A percentile compares a stretch with the other conserved stretches of the same genome.
These are phyloP conservation scores for Pythium dissimile DNA, from an alignment of 352 stramenopile genomes.

Conservation along the genomic window DNA sequence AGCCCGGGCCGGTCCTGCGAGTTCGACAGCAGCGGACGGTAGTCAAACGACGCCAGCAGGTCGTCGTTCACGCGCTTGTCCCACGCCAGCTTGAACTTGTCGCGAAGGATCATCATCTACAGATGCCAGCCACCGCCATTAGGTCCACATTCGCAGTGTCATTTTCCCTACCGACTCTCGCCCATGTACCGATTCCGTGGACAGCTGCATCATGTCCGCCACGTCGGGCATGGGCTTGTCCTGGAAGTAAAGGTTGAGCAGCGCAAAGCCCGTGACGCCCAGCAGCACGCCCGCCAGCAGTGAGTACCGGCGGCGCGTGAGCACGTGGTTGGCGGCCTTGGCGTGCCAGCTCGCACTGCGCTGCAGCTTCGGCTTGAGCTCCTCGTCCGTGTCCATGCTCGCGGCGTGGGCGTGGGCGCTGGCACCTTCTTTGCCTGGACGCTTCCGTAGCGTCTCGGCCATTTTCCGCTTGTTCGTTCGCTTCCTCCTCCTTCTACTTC, in stretches of 20 bases:
- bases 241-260: slow-evolving; percentile 45
- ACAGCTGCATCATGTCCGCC: slow-evolving; percentile 36
- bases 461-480: not conserved
- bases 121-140: not conserved
- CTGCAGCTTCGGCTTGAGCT: slow-evolving; percentile 19
- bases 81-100: slow-evolving; percentile 72
- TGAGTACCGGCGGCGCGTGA: slow-evolving; percentile 67
- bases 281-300: slow-evolving; percentile 54
- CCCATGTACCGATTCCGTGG: slow-evolving; percentile 25
- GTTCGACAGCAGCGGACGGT: slow-evolving; percentile 39
- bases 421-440: slow-evolving; percentile 13
- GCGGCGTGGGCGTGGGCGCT: not conserved
- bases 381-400: no score
- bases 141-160: not conserved
- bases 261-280: slow-evolving; percentile 41
- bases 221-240: slow-evolving; percentile 43
- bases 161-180: not conserved
- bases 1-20: slow-evolving; percentile 39
- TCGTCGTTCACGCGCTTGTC: slow-evolving; percentile 66
- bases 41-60: slow-evolving; percentile 56
- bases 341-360: slow-evolving; percentile 57
- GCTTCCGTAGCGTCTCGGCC: slow-evolving; percentile 19
- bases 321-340: slow-evolving; percentile 49
- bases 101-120: slow-evolving; percentile 42
- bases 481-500: not conserved